Conservation (phyloP, 257 asterid genomes). For the Solanum pinnatisectum region DNA sequence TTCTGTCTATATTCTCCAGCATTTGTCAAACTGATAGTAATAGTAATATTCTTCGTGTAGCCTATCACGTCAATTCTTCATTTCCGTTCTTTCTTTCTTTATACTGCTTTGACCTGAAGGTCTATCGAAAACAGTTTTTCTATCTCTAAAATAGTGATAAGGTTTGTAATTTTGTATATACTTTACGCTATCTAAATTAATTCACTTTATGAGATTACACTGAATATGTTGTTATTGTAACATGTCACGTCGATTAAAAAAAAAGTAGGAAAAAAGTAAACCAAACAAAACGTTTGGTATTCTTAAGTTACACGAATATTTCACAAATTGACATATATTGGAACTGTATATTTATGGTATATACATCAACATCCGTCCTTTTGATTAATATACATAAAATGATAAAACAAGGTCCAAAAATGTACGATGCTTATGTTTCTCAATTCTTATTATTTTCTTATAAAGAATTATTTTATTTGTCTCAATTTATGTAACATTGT, state of each 20-base stretch:
- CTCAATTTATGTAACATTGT: not conserved
- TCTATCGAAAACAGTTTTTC: rapidly evolving
- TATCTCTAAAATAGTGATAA: not conserved
- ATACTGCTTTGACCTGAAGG: too few species aligned
- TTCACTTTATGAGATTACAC: not conserved
- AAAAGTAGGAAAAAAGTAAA: not conserved
- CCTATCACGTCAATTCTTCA: not conserved
- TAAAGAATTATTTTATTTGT: too few species aligned
- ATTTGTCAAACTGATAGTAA: not conserved
- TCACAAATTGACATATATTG: not conserved
- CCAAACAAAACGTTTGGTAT: not conserved
- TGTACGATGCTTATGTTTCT: not conserved
- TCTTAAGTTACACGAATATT: not conserved
- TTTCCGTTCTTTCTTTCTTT: not conserved
- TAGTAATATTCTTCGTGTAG: not conserved
- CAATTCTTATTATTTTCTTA: not conserved
- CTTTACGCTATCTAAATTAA: not conserved
- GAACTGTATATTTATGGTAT: not conserved
- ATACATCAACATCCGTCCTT: not conserved
- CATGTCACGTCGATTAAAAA: not conserved
- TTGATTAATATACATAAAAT: not conserved
- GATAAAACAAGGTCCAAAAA: not conserved
- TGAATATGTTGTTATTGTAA: rapidly evolving
- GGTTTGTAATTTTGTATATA: rapidly evolving
- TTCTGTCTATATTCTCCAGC: not conserved